Base-by-base conservation (phyloP, 208 protist species). In the Wallacemonas sp. region DNA sequence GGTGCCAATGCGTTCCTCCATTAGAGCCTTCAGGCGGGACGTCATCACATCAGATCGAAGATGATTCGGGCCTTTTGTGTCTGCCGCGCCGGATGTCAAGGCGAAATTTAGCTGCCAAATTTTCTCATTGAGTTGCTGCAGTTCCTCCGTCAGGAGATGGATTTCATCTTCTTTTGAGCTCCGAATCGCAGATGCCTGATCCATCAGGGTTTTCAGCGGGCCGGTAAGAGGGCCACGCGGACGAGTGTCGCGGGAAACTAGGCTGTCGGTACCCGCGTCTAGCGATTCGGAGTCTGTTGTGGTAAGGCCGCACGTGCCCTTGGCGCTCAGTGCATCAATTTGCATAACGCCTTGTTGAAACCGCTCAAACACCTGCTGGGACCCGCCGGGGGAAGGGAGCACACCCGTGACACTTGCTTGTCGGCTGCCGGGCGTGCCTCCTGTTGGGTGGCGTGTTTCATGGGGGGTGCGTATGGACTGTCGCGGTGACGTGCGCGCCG, bases 31-130 rank as follows among this genome's bases (percentile, higher is more conserved):
- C 11, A 93, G 78, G 1, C 59, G 46, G 21, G 42, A n/a, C 9
- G 61, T 41, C 34, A 62, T 8, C 9, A 62, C 39, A 47, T 45
- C 61, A 3, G 30, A 34, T 9, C 41, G 44, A 9, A 55, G 27
- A 22, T 39, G 30, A 38, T 38, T 42, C 30, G 51, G n/a, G 6
- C 30, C 8, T 24, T 56, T 51, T n/a, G 9, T 51, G 62, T 41
- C 45, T 31, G 38, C 9, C 28, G 28, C 36, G 6, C 9, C 58
- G 0, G 69, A 47, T 21, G 30, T 31, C 1, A 88, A 31, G 27
- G 70, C 46, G 41, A 86, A 93, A 45, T 72, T 73, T 36, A 88
- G 58, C 64, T 93, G 87, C 87, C 87, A 91, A 53, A 93, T 90
- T 39, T 75, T 77, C 75, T 93, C 84, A 46, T 93, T 93, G 36